Conservation (phyloP, 176 grass and related monocot species). For the Zea mays region DNA sequence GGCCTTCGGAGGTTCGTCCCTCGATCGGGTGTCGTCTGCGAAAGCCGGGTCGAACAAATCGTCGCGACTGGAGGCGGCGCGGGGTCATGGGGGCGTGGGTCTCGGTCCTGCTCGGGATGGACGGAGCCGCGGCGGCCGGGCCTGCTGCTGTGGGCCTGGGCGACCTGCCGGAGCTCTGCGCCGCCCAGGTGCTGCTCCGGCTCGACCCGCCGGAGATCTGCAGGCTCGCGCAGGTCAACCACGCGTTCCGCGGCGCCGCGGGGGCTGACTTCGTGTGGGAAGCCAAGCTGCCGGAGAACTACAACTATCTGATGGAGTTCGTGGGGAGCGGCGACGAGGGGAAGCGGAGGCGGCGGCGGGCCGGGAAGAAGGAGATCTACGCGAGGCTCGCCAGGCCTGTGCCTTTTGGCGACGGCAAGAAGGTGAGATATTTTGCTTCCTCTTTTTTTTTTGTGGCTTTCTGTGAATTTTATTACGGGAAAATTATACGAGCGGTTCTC, state of each 20-base stretch:
- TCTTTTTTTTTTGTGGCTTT: not conserved
- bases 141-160: conserved; percentile 58
- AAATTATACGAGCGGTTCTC: not conserved
- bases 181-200: conserved; percentile 60
- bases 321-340: conserved; percentile 43
- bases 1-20: not conserved
- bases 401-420: conserved; percentile 56
- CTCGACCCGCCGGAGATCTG: conserved; percentile 89
- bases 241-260: conserved; percentile 65
- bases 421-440: conserved; percentile 43
- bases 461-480: not conserved
- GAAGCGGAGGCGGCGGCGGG: not conserved
- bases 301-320: conserved; percentile 63
- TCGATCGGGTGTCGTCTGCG: conserved; percentile 6
- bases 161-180: conserved; percentile 83
- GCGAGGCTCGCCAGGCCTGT: conserved; percentile 65
- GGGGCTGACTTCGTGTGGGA: conserved; percentile 88
- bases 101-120: conserved; percentile 55
- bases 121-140: conserved; percentile 1
- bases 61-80: conserved; percentile 47
- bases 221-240: conserved; percentile 62
- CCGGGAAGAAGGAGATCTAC: conserved; percentile 82
- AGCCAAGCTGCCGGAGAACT: conserved; percentile 84
- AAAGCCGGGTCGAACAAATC: not conserved
- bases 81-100: conserved; percentile 68